Percentiles rank a stretch among this genome's conserved stretches.
phyloP scores from a whole-genome alignment of 495 filamentous ascomycete species.

The Tirmania nivea region DNA sequence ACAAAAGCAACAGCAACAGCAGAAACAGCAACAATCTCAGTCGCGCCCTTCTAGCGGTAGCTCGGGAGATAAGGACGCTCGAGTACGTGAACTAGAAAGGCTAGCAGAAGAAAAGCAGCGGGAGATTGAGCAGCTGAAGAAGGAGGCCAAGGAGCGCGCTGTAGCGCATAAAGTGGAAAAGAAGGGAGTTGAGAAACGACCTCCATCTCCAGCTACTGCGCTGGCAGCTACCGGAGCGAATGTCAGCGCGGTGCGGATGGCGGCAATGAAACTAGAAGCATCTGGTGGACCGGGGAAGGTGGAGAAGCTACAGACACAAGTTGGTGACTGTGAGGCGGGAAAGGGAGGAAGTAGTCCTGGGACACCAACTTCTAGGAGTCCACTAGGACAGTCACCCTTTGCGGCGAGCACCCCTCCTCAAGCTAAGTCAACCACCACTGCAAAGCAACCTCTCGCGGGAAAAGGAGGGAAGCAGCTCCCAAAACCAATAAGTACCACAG shows the following conservation, averaged over 20 bases:
- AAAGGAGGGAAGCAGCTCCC: neutral
- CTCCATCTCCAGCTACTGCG: neutral
- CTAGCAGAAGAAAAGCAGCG: neutral
- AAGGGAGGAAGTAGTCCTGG: no score
- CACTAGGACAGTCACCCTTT: neutral
- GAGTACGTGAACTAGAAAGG: neutral
- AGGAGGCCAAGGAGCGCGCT: neutral
- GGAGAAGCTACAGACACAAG: neutral
- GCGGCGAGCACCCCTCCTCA: neutral
- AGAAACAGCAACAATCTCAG: no score
- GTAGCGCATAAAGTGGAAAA: no score
- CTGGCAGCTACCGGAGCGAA: neutral
- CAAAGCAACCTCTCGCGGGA: neutral
- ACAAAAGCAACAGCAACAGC: no score
- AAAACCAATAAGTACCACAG: neutral
- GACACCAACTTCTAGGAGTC: neutral
- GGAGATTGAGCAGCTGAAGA: neutral
- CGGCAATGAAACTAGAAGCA: neutral
- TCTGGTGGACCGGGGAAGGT: neutral
- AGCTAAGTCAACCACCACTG: neutral
- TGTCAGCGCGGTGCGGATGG: neutral
- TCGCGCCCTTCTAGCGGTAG: neutral
- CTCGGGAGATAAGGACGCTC: neutral
- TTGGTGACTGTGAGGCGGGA: no score
- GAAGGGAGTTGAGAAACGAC: no score